Percentiles rank a stretch among this genome's conserved stretches.
These are phyloP conservation scores for Aspergillus sp. DNA, from an alignment of 2,329 filamentous ascomycete genomes.

Conservation along the genomic window DNA sequence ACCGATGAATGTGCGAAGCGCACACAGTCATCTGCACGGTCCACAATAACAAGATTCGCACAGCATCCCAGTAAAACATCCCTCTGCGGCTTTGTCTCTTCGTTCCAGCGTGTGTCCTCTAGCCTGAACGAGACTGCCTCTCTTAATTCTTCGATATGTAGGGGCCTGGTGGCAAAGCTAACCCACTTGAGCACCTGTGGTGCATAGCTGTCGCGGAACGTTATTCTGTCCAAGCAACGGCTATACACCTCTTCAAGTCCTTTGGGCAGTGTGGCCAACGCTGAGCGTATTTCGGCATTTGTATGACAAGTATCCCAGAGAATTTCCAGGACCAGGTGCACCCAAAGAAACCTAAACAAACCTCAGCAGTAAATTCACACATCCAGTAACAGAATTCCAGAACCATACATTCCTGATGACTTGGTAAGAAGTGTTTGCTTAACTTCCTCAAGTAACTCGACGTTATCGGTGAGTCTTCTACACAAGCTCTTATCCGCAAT, in stretches of 20 bases:
- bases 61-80: slow-evolving; percentile 21
- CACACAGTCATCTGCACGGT: slow-evolving; percentile 17
- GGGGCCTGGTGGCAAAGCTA: slow-evolving; percentile 20
- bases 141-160: slow-evolving; percentile 23
- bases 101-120: slow-evolving; percentile 17
- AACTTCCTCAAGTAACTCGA: too few relatives aligned
- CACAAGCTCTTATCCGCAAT: too few relatives aligned
- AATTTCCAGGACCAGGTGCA: slow-evolving; percentile 23
- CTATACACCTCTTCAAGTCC: slow-evolving; percentile 22
- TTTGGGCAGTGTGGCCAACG: slow-evolving; percentile 16
- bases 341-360: slow-evolving; percentile 27
- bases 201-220: neutral
- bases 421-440: neutral
- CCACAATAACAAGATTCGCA: slow-evolving; percentile 23
- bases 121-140: slow-evolving; percentile 22
- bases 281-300: slow-evolving; percentile 17
- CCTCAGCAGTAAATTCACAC: too few relatives aligned
- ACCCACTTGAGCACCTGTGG: slow-evolving; percentile 21
- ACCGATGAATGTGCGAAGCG: slow-evolving; percentile 25
- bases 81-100: slow-evolving; percentile 13
- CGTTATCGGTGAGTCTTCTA: too few relatives aligned
- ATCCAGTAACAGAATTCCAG: too few relatives aligned
- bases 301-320: slow-evolving; percentile 23
- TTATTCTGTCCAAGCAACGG: slow-evolving; percentile 19
- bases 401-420: slow-evolving; percentile 11